A percentile compares a stretch with the other conserved stretches of the same genome.
These are phyloP conservation scores for Kingdonia uniflora DNA, from an alignment of 164 flowering plant genomes.

Conservation along the genomic window DNA sequence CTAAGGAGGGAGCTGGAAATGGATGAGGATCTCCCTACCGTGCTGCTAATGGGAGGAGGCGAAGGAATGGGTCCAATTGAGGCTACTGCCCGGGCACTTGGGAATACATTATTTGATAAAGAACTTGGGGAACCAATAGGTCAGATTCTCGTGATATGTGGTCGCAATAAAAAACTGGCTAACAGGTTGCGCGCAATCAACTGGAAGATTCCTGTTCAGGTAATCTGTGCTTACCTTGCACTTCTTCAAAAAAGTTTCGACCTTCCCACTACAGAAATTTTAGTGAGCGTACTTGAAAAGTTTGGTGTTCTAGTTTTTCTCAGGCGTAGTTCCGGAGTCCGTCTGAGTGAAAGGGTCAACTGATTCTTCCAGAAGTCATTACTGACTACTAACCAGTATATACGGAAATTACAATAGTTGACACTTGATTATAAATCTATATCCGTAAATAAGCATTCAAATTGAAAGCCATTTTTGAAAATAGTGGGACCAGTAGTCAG, in stretches of 20 bases:
- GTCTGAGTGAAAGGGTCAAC: too few species aligned
- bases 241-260: not conserved
- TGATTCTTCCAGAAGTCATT: too few species aligned
- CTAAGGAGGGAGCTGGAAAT: conserved; percentile 78
- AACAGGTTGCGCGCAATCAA: conserved; percentile 47
- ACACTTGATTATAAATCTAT: too few species aligned
- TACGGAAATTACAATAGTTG: too few species aligned
- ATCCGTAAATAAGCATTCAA: too few species aligned
- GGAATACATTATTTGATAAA: conserved; percentile 65
- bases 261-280: too few species aligned
- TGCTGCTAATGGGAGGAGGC: conserved; percentile 95
- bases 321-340: too few species aligned
- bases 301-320: too few species aligned
- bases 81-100: conserved; percentile 89
- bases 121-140: conserved; percentile 59
- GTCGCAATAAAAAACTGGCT: conserved; percentile 82
- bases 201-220: conserved; percentile 97
- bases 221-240: conserved; percentile 14
- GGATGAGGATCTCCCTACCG: conserved; percentile 92
- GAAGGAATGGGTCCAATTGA: conserved; percentile 99
- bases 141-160: conserved; percentile 88
- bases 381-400: too few species aligned
- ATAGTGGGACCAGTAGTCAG: too few species aligned
- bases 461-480: too few species aligned
- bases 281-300: too few species aligned